Percentiles rank a stretch among this genome's conserved stretches.
Evolutionary conservation across 2,329 filamentous ascomycete species (phyloP).

Genomic region (Cladosporium sphaerospermum): DNA sequence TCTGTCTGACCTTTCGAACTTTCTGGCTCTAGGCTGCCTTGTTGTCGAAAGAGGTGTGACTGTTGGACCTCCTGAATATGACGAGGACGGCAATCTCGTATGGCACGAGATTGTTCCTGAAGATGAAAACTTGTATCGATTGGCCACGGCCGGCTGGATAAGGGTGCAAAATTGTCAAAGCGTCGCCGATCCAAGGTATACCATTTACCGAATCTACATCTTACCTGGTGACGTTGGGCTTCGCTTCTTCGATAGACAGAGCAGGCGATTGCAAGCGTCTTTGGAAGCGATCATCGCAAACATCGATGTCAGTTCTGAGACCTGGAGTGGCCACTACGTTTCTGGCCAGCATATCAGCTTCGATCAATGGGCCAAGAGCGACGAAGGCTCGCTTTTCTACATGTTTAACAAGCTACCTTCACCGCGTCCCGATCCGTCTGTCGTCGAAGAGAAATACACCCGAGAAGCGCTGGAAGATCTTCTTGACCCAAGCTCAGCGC

Average conservation of each 20-base stretch:
- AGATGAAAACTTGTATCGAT: constrained; percentile 11
- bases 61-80: not conserved
- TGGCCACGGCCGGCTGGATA: constrained; percentile 21
- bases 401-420: constrained; percentile 70
- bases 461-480: constrained; percentile 52
- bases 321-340: constrained; percentile 49
- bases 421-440: constrained; percentile 51
- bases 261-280: constrained; percentile 39
- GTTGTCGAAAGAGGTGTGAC: constrained; percentile 9
- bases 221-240: constrained; percentile 49
- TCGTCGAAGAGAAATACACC: constrained; percentile 46
- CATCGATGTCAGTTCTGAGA: constrained; percentile 50
- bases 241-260: constrained; percentile 45
- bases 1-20: constrained; percentile 18
- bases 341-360: constrained; percentile 23
- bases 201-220: constrained; percentile 23
- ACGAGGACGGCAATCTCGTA: not conserved
- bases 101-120: constrained; percentile 11
- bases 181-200: not conserved
- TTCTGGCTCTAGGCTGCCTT: constrained; percentile 23
- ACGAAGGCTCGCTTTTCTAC: constrained; percentile 55
- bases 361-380: constrained; percentile 35
- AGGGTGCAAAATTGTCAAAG: constrained; percentile 14
- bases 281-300: constrained; percentile 45
- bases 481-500: constrained; percentile 35